A percentile compares a stretch with the other conserved stretches of the same genome.
These are phyloP conservation scores for Venustampulla echinocandica DNA, from an alignment of 495 filamentous ascomycete genomes.

Conservation along the genomic window DNA sequence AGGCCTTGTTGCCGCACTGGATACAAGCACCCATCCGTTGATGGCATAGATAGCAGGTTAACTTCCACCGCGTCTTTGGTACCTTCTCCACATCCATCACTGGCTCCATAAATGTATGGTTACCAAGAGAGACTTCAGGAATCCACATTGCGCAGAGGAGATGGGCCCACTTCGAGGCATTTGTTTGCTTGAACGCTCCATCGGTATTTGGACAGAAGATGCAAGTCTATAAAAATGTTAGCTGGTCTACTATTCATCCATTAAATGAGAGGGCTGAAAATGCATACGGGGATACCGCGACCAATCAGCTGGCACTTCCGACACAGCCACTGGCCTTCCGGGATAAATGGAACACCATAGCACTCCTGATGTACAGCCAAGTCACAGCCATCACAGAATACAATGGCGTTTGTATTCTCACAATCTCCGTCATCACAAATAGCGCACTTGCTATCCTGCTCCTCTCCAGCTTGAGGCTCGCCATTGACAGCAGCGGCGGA, in stretches of 20 bases:
- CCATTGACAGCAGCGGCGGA: conserved; percentile 89
- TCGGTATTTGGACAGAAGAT: conserved; percentile 98
- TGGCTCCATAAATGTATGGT: conserved; percentile 94
- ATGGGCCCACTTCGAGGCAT: conserved; percentile 90
- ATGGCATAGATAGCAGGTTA: conserved; percentile 93
- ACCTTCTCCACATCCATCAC: conserved; percentile 97
- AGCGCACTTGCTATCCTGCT: conserved; percentile 94
- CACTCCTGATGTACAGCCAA: conserved; percentile 97
- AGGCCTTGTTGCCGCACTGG: conserved; percentile 95
- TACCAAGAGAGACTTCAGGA: conserved; percentile 91
- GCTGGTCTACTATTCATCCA: too few relatives aligned
- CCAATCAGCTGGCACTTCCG: conserved; percentile 94
- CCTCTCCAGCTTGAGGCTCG: conserved; percentile 78
- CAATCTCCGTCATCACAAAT: conserved; percentile 98
- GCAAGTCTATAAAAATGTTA: conserved; percentile 52
- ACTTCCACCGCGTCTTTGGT: conserved; percentile 83
- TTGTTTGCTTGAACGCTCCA: conserved; percentile 97
- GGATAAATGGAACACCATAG: conserved; percentile 97
- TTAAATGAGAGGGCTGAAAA: conserved; percentile 15
- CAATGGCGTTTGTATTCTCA: conserved; percentile 99
- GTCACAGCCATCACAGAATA: conserved; percentile 98
- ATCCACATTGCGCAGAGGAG: conserved; percentile 97
- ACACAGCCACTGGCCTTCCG: conserved; percentile 97
- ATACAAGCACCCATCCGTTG: conserved; percentile 98
- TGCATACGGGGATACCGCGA: conserved; percentile 69